Conservation (phyloP, 192 early-diverging fungal genomes). For the Phlyctochytrium arcticum region DNA sequence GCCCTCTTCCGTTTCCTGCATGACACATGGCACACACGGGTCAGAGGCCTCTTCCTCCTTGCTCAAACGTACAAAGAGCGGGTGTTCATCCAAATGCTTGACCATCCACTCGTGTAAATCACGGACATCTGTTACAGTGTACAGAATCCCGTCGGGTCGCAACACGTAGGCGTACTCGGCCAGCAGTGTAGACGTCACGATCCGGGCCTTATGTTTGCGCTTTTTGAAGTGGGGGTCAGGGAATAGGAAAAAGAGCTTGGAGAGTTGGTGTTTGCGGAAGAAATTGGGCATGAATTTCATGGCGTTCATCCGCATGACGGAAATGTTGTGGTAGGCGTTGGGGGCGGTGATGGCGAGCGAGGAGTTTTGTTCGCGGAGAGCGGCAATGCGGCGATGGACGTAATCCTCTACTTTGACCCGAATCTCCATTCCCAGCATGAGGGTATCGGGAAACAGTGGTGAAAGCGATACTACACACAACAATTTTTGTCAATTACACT, state of each 20-base stretch:
- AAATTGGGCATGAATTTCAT: conserved; percentile 99
- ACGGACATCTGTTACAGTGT: conserved; percentile 89
- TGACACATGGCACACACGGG: conserved; percentile 77
- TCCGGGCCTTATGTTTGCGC: conserved; percentile 96
- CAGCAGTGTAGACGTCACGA: conserved; percentile 83
- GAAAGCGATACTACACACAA: conserved; percentile 59
- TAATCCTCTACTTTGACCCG: conserved; percentile 92
- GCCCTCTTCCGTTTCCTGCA: conserved; percentile 93
- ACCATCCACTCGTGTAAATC: conserved; percentile 96
- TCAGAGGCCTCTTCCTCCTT: conserved; percentile 65
- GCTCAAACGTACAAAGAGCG: conserved; percentile 77
- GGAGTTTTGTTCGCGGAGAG: conserved; percentile 47
- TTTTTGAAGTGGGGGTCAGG: conserved; percentile 99
- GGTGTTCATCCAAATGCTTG: conserved; percentile 88
- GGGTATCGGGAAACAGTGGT: conserved; percentile 83
- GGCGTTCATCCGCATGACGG: conserved; percentile 96
- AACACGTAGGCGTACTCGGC: conserved; percentile 98
- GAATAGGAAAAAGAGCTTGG: conserved; percentile 97
- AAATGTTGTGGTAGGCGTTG: conserved; percentile 91
- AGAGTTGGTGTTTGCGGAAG: conserved; percentile 92
- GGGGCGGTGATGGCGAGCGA: conserved; percentile 47
- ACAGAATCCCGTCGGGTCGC: conserved; percentile 83
- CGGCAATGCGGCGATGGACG: conserved; percentile 84
- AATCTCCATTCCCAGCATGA: conserved; percentile 99
- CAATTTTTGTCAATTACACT: background rate